Percentiles rank a stretch among this genome's conserved stretches.
Evolutionary conservation across 495 filamentous ascomycete genomes (phyloP).

Genomic region (Penicillium verhagenii): DNA sequence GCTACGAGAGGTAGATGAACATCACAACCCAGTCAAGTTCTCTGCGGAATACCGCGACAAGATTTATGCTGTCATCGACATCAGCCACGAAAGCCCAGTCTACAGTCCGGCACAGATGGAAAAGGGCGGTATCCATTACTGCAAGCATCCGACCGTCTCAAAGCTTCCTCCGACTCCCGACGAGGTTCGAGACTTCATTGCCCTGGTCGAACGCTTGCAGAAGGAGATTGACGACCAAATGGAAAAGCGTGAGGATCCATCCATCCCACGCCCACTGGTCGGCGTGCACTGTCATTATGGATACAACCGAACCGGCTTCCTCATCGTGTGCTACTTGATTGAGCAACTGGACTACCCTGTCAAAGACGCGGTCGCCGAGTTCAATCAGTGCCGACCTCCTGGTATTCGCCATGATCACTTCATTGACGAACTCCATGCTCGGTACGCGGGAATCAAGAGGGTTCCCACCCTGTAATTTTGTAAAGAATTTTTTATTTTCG

Average conservation of each 20-base stretch:
- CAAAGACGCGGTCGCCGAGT: constrained; percentile 77
- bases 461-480: constrained; percentile 46
- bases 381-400: constrained; percentile 68
- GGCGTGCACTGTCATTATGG: constrained; percentile 96
- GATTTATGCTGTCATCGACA: constrained; percentile 80
- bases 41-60: constrained; percentile 60
- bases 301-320: constrained; percentile 88
- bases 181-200: constrained; percentile 76
- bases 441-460: constrained; percentile 62
- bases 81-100: constrained; percentile 81
- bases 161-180: constrained; percentile 82
- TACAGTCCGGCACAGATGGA: constrained; percentile 79
- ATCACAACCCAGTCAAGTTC: constrained; percentile 75
- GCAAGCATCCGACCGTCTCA: constrained; percentile 86
- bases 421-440: constrained; percentile 77
- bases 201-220: constrained; percentile 68
- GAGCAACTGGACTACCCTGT: constrained; percentile 72
- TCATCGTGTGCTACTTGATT: constrained; percentile 88
- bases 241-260: constrained; percentile 44
- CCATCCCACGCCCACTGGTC: constrained; percentile 52
- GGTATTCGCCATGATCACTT: constrained; percentile 92
- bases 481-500: constrained; percentile 9
- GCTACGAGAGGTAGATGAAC: constrained; percentile 79
- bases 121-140: constrained; percentile 69
- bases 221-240: constrained; percentile 39